A percentile compares a stretch with the other conserved stretches of the same genome.
These are phyloP conservation scores for Populus deltoides DNA, from an alignment of 345 rosid genomes.

Conservation along the genomic window DNA sequence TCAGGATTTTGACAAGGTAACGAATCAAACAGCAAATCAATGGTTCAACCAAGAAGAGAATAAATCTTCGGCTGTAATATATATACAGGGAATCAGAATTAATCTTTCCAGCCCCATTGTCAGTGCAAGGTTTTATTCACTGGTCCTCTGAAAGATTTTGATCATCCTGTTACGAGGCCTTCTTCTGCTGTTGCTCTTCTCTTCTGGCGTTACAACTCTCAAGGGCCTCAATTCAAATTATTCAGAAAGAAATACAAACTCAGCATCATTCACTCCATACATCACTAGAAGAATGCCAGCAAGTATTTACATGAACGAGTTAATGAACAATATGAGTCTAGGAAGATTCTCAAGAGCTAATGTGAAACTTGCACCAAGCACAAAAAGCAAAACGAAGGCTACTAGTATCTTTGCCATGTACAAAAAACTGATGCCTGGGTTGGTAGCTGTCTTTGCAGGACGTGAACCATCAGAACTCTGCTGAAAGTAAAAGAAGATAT, in stretches of 20 bases:
- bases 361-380: slow-evolving; percentile 62
- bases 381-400: slow-evolving; percentile 62
- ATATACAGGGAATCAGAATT: too few species aligned
- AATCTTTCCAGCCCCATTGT: too few species aligned
- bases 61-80: too few species aligned
- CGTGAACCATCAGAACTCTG: slow-evolving; percentile 34
- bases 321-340: slow-evolving; percentile 41
- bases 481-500: slow-evolving; percentile 5
- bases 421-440: slow-evolving; percentile 19
- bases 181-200: not conserved
- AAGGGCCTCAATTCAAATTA: not conserved
- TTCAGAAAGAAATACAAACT: not conserved
- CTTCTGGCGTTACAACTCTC: too few species aligned
- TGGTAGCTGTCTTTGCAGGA: slow-evolving; percentile 7
- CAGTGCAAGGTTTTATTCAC: too few species aligned
- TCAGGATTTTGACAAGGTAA: too few species aligned
- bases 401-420: slow-evolving; percentile 58
- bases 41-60: too few species aligned
- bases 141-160: too few species aligned
- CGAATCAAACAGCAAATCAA: too few species aligned
- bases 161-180: not conserved
- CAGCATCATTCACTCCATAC: too few species aligned
- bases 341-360: slow-evolving; percentile 85
- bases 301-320: slow-evolving; percentile 36
- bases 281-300: not conserved